Evolutionary conservation across 257 asterid genomes (phyloP).

Genomic region (Dorcoceras hygrometricum): DNA sequence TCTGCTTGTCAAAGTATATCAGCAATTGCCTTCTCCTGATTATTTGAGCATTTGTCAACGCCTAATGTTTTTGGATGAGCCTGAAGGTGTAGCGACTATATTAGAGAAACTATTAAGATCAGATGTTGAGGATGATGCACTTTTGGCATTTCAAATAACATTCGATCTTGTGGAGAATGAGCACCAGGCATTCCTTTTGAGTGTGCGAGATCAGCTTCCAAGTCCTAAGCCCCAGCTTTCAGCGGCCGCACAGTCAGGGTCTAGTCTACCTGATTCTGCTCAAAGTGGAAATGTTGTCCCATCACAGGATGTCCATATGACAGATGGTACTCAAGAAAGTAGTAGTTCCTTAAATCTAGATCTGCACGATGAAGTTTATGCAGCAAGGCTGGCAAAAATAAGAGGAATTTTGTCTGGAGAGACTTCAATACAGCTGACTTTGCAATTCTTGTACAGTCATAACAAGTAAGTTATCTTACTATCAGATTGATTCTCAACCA

Average conservation of each 20-base stretch:
- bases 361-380: slow-evolving; percentile 60
- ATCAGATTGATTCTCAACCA: neutral
- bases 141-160: slow-evolving; percentile 87
- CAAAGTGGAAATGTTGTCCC: slow-evolving; percentile 37
- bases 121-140: slow-evolving; percentile 69
- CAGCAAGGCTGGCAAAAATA: slow-evolving; percentile 63
- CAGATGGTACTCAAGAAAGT: slow-evolving; percentile 53
- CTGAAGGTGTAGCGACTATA: slow-evolving; percentile 69
- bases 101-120: slow-evolving; percentile 78
- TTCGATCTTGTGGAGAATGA: slow-evolving; percentile 93
- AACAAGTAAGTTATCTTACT: slow-evolving; percentile 59
- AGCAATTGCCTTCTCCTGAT: slow-evolving; percentile 87
- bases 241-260: slow-evolving; percentile 37
- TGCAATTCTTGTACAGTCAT: slow-evolving; percentile 90
- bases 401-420: slow-evolving; percentile 91
- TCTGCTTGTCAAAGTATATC: slow-evolving; percentile 79
- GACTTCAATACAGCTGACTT: slow-evolving; percentile 84
- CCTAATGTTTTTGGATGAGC: slow-evolving; percentile 89
- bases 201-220: slow-evolving; percentile 65
- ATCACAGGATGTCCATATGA: slow-evolving; percentile 64
- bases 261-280: slow-evolving; percentile 45
- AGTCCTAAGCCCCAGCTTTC: slow-evolving; percentile 53
- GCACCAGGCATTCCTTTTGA: slow-evolving; percentile 84
- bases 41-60: slow-evolving; percentile 91
- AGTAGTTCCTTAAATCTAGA: slow-evolving; percentile 31